Percentiles rank a stretch among this genome's conserved stretches.
Evolutionary conservation across 805 yeast species (phyloP).

Genomic region (Yarrowia bubula): DNA sequence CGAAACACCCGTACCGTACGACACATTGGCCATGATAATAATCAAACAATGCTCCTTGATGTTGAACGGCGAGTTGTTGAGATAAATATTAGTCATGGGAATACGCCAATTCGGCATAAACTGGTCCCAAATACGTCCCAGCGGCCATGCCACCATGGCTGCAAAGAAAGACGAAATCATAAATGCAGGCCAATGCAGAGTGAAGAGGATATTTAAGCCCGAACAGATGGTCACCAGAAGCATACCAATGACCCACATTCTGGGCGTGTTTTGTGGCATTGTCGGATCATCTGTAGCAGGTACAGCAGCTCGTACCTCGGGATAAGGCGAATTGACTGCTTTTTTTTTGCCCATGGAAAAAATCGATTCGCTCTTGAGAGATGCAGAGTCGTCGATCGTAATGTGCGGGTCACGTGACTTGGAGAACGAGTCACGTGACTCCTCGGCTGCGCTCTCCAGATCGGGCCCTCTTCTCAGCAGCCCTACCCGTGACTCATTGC

Average conservation of each 20-base stretch:
- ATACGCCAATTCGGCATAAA: slow-evolving; percentile 40
- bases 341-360: slow-evolving; percentile 2
- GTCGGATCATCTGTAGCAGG: slow-evolving; percentile 54
- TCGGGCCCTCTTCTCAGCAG: background rate
- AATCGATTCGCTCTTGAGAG: background rate
- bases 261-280: slow-evolving; percentile 51
- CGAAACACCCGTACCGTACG: slow-evolving; percentile 47
- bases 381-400: background rate
- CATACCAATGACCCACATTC: slow-evolving; percentile 55
- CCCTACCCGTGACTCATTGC: background rate
- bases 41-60: slow-evolving; percentile 62
- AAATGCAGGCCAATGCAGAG: slow-evolving; percentile 57
- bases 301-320: slow-evolving; percentile 66
- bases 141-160: slow-evolving; percentile 62
- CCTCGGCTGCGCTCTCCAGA: background rate
- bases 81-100: slow-evolving; percentile 35
- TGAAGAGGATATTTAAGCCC: slow-evolving; percentile 58
- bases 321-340: slow-evolving; percentile 51
- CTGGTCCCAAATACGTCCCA: slow-evolving; percentile 53
- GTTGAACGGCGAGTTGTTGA: slow-evolving; percentile 64
- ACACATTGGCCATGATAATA: slow-evolving; percentile 52
- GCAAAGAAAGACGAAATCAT: slow-evolving; percentile 53
- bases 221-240: slow-evolving; percentile 57
- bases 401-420: background rate
- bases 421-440: background rate